Percentiles rank a stretch among this genome's conserved stretches.
Conservation (phyloP, 306 rosid genomes). For the Vigna angularis region DNA sequence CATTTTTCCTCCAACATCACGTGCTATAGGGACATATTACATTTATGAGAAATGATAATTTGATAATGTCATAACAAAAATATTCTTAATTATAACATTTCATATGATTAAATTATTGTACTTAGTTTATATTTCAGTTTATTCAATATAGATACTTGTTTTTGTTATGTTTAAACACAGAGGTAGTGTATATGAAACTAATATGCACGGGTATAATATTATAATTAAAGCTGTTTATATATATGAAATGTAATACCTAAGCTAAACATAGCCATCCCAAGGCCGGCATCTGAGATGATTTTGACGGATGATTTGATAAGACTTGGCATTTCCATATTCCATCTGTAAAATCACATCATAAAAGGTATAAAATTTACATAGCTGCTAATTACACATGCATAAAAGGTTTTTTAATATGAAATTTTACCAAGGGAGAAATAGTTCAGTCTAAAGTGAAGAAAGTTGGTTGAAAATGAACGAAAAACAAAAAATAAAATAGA, state of each 20-base stretch:
- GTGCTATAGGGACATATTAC: no score
- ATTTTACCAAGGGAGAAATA: not conserved
- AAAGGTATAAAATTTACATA: constrained; percentile 13
- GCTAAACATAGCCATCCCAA: constrained; percentile 99
- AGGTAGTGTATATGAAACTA: no score
- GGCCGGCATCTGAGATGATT: constrained; percentile 92
- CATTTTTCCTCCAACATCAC: no score
- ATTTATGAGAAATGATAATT: no score
- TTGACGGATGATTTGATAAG: constrained; percentile 76
- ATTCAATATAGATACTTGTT: no score
- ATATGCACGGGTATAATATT: not conserved
- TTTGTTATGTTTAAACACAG: no score
- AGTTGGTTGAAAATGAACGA: no score
- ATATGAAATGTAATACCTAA: constrained; percentile 61
- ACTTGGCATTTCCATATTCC: constrained; percentile 83
- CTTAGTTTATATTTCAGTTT: no score
- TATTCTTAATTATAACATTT: no score
- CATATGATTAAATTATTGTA: no score
- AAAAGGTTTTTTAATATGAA: not conserved
- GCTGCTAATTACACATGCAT: not conserved
- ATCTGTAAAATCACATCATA: constrained; percentile 58
- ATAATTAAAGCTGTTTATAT: not conserved
- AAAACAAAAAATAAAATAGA: no score
- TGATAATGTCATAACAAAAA: no score
- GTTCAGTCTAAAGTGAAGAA: not conserved